Conservation (phyloP, 768 basidiomycete species). For the Favolaschia claudopus region DNA sequence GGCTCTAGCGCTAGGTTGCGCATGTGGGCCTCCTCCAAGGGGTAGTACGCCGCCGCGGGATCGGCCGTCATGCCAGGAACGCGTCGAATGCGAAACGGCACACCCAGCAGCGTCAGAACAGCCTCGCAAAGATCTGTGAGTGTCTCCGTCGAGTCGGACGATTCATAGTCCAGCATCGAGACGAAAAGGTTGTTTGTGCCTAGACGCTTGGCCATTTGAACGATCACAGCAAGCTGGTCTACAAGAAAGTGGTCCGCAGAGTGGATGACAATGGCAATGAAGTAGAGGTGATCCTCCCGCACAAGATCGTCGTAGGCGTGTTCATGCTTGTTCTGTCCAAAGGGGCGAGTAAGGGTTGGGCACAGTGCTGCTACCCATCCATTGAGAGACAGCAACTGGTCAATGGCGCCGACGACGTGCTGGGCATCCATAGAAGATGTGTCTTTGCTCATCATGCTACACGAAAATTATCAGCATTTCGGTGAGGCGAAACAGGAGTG, state of each 20-base stretch:
- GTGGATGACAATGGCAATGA: conserved; percentile 93
- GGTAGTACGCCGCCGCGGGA: conserved; percentile 90
- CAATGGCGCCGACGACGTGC: conserved; percentile 87
- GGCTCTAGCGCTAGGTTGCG: conserved; percentile 94
- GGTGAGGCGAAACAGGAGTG: neutral
- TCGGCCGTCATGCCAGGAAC: conserved; percentile 94
- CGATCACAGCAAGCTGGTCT: conserved; percentile 97
- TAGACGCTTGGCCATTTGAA: conserved; percentile 91
- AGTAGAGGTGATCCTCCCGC: conserved; percentile 86
- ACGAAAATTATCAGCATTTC: neutral
- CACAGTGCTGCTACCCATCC: conserved; percentile 98
- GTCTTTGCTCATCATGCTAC: conserved; percentile 80
- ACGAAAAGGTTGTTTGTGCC: conserved; percentile 93
- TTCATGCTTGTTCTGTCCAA: conserved; percentile 88
- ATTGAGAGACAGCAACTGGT: conserved; percentile 93
- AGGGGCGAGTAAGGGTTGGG: conserved; percentile 92
- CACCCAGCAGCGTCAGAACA: conserved; percentile 89
- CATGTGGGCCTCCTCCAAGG: conserved; percentile 93
- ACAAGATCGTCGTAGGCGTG: conserved; percentile 91
- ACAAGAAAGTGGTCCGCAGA: conserved; percentile 99
- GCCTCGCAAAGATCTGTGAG: conserved; percentile 95
- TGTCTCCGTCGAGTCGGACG: conserved; percentile 93
- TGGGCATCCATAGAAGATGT: conserved; percentile 92
- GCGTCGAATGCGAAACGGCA: conserved; percentile 92
- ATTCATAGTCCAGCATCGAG: conserved; percentile 97